A percentile compares a stretch with the other conserved stretches of the same genome.
phyloP scores from a whole-genome alignment of 2,329 filamentous ascomycete species.

The Epichloe typhina region DNA sequence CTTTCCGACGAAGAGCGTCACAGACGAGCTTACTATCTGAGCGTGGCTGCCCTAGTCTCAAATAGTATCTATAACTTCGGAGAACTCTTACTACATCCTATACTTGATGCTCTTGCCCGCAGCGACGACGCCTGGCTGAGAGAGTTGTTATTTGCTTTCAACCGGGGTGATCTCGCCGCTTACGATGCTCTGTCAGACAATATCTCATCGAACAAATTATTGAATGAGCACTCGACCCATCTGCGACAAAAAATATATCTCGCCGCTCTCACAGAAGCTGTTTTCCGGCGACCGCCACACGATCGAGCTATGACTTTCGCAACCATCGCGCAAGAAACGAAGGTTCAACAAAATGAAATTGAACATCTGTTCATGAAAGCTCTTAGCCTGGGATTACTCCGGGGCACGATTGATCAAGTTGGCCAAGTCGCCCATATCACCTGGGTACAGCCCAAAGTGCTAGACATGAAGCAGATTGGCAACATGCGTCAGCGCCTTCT shows the following conservation, averaged over 20 bases:
- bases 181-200: slow-evolving; percentile 76
- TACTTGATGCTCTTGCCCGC: slow-evolving; percentile 66
- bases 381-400: slow-evolving; percentile 78
- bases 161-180: slow-evolving; percentile 79
- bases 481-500: slow-evolving; percentile 77
- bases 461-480: slow-evolving; percentile 90
- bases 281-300: slow-evolving; percentile 91
- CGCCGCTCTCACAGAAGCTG: slow-evolving; percentile 86
- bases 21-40: slow-evolving; percentile 79
- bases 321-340: slow-evolving; percentile 82
- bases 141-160: slow-evolving; percentile 94
- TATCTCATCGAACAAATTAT: slow-evolving; percentile 65
- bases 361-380: slow-evolving; percentile 99
- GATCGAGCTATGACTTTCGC: slow-evolving; percentile 88
- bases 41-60: slow-evolving; percentile 82
- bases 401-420: slow-evolving; percentile 92
- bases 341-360: slow-evolving; percentile 81
- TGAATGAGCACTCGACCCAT: slow-evolving; percentile 68
- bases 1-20: slow-evolving; percentile 64
- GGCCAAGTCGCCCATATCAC: slow-evolving; percentile 88
- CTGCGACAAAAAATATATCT: slow-evolving; percentile 97
- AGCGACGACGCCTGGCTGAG: slow-evolving; percentile 76
- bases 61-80: slow-evolving; percentile 98
- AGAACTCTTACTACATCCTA: slow-evolving; percentile 93
- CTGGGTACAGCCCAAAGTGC: slow-evolving; percentile 97